Base-by-base conservation (phyloP, 306 rosid species). In the Lagenaria siceraria region DNA sequence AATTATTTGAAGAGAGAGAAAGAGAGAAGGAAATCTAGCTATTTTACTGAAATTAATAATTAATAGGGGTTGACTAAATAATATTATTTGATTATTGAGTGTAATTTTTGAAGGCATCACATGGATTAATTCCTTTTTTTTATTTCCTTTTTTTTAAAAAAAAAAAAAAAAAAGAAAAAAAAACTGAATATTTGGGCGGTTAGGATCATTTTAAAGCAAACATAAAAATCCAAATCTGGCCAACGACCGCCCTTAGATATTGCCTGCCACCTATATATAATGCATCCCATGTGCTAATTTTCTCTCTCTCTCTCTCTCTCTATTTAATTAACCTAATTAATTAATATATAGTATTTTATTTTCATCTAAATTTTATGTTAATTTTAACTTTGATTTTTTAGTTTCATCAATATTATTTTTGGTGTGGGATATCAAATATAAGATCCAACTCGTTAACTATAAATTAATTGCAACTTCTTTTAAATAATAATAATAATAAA, bases 171-270 rank as follows among this genome's bases (percentile, higher is more conserved):
- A 10, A 1, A 17, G 8, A 9, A 62, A 19, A 38, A 64, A 3
- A 38, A 38, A 66, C 52, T 66, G 52, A 66, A 68, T 68, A 42
- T 68, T 42, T 71, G 59, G 76, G 24, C 76, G 76, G 76, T 71
- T 71, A 27, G 35, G 59, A 71, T 71, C 38, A 71, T 46, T 46
- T 48, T 15, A 25, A 71, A 71, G 76, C 76, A 48, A 71, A 71
- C 76, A 71, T 48, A 25, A 48, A 71, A 48, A 71, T 48, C 59
- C 56, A 71, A 71, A 71, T 71, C 76, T 71, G 76, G 21, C 42
- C 24, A 71, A 43, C 58, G 3, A 71, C 76, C 76, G 56, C 76
- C 59, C 76, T 71, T 71, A 48, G 76, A 71, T 71, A 49, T 71
- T 71, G 76, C 59, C 36, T 71, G 58, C 59, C 76, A 43, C 59